These are phyloP conservation scores for Cutaneotrichosporon cavernicola DNA, from an alignment of 1,284 basidiomycete genomes.

Conservation along the genomic window DNA sequence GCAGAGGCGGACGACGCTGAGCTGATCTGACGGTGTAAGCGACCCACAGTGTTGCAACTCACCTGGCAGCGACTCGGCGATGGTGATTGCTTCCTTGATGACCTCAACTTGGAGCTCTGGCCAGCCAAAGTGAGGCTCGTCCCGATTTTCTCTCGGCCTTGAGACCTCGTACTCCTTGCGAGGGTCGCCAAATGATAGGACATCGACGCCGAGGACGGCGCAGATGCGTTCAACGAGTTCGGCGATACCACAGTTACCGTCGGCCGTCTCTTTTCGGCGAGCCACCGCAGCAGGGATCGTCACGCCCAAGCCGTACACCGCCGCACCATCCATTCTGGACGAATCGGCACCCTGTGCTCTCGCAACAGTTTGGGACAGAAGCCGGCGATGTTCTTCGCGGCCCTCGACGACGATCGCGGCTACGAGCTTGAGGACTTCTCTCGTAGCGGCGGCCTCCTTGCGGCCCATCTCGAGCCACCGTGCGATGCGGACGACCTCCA, in stretches of 20 bases:
- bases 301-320: conserved; percentile 1
- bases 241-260: conserved; percentile 76
- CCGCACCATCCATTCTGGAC: background rate
- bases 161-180: conserved; percentile 23
- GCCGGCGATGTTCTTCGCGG: conserved; percentile 33
- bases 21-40: conserved; percentile 26
- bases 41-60: conserved; percentile 24
- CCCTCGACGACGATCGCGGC: conserved; percentile 69
- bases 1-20: conserved; percentile 36
- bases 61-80: conserved; percentile 90
- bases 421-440: conserved; percentile 75
- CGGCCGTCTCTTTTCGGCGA: conserved; percentile 66
- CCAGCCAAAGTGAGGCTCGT: conserved; percentile 69
- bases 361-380: background rate
- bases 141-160: conserved; percentile 10
- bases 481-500: conserved; percentile 70
- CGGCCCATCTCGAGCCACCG: conserved; percentile 73
- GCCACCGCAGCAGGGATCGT: conserved; percentile 57
- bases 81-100: conserved; percentile 81
- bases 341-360: conserved; percentile 1
- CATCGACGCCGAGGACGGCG: conserved; percentile 55
- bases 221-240: conserved; percentile 70
- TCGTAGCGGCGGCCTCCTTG: conserved; percentile 79
- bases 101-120: conserved; percentile 87
- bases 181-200: conserved; percentile 13